Conservation (phyloP, 1,284 basidiomycete species). For the Entoloma clypeatum region DNA sequence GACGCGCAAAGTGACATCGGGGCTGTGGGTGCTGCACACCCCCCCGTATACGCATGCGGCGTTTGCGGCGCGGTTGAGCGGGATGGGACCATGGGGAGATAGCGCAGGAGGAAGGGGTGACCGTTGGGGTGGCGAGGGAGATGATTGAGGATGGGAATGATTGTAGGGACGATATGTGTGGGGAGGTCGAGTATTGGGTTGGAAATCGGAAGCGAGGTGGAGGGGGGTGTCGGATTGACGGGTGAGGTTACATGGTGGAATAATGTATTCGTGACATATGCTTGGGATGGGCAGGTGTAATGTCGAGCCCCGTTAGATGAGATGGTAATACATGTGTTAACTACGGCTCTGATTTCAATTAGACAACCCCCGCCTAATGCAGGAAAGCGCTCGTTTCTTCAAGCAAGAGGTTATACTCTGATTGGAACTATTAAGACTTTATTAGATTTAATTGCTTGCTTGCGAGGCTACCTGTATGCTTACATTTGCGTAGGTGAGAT, state of each 20-base stretch:
- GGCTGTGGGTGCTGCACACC: conserved; percentile 82
- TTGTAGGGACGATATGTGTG: conserved; percentile 76
- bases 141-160: conserved; percentile 67
- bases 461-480: no score
- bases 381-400: no score
- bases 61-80: conserved; percentile 63
- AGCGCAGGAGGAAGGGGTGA: conserved; percentile 63
- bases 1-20: conserved; percentile 63
- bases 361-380: no score
- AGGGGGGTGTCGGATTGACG: conserved; percentile 39
- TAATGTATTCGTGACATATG: conserved; percentile 64
- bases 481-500: conserved; percentile 22
- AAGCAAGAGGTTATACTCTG: no score
- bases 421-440: no score
- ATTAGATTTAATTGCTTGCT: no score
- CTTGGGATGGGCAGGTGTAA: conserved; percentile 61
- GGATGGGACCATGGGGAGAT: conserved; percentile 57
- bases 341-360: no score
- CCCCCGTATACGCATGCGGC: conserved; percentile 65
- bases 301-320: no score
- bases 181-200: no score
- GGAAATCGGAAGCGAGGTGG: conserved; percentile 39
- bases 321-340: no score
- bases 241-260: conserved; percentile 61
- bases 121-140: conserved; percentile 69